phyloP scores from a whole-genome alignment of 2,329 filamentous ascomycete genomes.

The Clonostachys rosea region DNA sequence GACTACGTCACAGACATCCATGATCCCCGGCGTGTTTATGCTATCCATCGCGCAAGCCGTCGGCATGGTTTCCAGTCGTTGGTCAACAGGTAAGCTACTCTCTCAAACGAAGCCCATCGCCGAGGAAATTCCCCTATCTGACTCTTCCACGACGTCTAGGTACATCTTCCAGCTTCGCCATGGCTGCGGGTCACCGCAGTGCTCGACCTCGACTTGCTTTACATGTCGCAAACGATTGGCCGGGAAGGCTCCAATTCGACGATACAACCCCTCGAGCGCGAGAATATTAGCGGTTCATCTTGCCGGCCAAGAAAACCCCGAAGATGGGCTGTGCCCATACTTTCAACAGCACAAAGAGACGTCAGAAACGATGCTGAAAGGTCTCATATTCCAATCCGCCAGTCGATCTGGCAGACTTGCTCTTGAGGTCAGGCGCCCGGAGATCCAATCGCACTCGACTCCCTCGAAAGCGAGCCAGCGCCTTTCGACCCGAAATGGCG shows the following conservation, averaged over 20 bases:
- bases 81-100: constrained; percentile 56
- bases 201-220: constrained; percentile 74
- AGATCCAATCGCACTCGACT: too few relatives aligned
- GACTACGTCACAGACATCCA: constrained; percentile 53
- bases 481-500: too few relatives aligned
- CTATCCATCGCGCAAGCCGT: constrained; percentile 54
- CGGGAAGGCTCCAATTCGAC: constrained; percentile 64
- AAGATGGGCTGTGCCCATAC: constrained; percentile 60
- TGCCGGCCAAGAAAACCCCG: constrained; percentile 74
- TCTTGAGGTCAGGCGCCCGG: too few relatives aligned
- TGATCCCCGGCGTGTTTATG: constrained; percentile 56
- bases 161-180: constrained; percentile 79
- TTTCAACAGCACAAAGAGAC: constrained; percentile 35
- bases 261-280: constrained; percentile 78
- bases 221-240: constrained; percentile 67
- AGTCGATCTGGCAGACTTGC: background rate
- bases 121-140: background rate
- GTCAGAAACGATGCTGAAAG: constrained; percentile 35
- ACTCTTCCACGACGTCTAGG: constrained; percentile 32
- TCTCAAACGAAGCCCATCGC: background rate
- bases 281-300: constrained; percentile 76
- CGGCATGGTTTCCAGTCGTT: constrained; percentile 62
- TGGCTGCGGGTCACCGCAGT: constrained; percentile 67
- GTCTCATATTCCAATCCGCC: constrained; percentile 32
- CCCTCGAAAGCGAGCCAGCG: too few relatives aligned